Evolutionary conservation across 345 rosid genomes (phyloP).

Genomic region (Isatis tinctoria): DNA sequence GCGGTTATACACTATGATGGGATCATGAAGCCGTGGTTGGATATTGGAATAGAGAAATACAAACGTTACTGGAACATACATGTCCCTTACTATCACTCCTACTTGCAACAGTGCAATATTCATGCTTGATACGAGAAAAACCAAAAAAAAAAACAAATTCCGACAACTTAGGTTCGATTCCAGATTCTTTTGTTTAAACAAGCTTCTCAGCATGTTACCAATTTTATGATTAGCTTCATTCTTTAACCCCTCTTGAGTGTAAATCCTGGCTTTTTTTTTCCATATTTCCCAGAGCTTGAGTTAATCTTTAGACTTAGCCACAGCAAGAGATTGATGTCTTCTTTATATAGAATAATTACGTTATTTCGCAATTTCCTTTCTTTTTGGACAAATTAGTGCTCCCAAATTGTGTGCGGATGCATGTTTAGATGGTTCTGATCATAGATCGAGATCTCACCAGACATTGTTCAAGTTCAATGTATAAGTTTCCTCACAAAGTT

Average conservation of each 20-base stretch:
- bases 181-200: slow-evolving; percentile 1
- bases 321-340: not conserved
- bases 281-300: not conserved
- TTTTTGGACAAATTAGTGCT: not conserved
- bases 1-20: slow-evolving; percentile 92
- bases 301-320: not conserved
- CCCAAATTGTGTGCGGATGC: not conserved
- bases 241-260: slow-evolving; percentile 28
- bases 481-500: not conserved
- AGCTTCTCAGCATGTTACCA: slow-evolving; percentile 34
- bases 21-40: slow-evolving; percentile 93
- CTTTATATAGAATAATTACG: not conserved
- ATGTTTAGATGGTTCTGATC: not conserved
- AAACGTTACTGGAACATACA: slow-evolving; percentile 71
- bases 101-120: slow-evolving; percentile 64
- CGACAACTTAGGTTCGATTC: slow-evolving; percentile 19
- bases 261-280: slow-evolving; percentile 33
- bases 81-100: slow-evolving; percentile 46
- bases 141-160: not conserved
- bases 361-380: not conserved
- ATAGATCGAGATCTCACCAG: not conserved
- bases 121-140: slow-evolving; percentile 39
- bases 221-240: slow-evolving; percentile 24
- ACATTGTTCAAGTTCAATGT: not conserved
- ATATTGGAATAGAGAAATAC: slow-evolving; percentile 65